A percentile compares a stretch with the other conserved stretches of the same genome.
Conservation (phyloP, 2,329 filamentous ascomycete species). For the Monosporascus cannonballus region DNA sequence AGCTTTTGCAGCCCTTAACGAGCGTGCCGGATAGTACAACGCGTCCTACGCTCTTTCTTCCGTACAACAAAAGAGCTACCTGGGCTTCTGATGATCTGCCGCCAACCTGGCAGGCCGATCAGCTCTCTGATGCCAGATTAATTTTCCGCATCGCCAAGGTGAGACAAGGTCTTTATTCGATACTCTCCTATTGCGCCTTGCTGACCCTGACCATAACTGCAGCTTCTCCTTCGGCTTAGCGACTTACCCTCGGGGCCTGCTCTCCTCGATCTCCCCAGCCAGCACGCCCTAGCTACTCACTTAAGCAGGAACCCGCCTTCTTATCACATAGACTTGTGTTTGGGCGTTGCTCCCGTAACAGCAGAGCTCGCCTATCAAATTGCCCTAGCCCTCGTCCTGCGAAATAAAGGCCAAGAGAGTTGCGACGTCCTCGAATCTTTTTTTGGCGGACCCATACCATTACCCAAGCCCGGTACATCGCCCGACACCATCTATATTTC, state of each 20-base stretch:
- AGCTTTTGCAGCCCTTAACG: not conserved
- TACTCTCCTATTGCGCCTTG: not conserved
- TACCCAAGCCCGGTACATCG: constrained; percentile 5
- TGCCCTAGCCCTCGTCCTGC: constrained; percentile 1
- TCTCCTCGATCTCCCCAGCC: constrained; percentile 4
- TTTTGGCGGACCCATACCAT: constrained; percentile 7
- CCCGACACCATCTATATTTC: constrained; percentile 4
- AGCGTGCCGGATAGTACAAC: not conserved
- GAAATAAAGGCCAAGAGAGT: constrained; percentile 5
- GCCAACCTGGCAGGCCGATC: constrained; percentile 5
- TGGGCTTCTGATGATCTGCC: constrained; percentile 4
- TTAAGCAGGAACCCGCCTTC: constrained; percentile 1
- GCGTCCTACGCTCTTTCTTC: constrained; percentile 1
- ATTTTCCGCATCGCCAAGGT: constrained; percentile 6
- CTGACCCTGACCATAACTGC: not conserved
- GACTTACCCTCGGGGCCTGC: not conserved
- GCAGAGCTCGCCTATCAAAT: constrained; percentile 7
- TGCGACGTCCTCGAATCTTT: constrained; percentile 6
- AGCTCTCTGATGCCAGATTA: constrained; percentile 1
- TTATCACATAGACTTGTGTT: constrained; percentile 3
- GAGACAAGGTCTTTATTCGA: not conserved
- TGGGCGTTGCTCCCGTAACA: constrained; percentile 2
- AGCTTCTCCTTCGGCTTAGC: constrained; percentile 2
- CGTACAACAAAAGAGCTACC: constrained; percentile 3
- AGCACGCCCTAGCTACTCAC: constrained; percentile 4